phyloP scores from a whole-genome alignment of 306 rosid species.

The Echinosophora koreensis region DNA sequence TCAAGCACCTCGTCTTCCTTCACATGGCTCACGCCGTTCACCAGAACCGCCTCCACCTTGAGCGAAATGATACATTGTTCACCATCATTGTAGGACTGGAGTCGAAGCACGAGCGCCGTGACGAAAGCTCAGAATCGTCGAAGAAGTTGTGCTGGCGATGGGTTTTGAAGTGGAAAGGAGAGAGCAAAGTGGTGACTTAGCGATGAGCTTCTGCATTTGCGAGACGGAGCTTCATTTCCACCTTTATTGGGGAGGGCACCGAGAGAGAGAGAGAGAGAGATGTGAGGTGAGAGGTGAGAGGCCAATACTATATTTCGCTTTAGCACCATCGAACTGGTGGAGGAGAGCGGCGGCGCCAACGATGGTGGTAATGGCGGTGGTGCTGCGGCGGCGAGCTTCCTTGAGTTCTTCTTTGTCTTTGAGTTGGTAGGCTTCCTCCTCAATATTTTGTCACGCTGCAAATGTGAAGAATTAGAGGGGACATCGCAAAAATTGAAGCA shows the following conservation, averaged over 20 bases:
- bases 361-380: conserved; percentile 36
- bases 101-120: conserved; percentile 68
- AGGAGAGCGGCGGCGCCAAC: conserved; percentile 61
- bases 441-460: conserved; percentile 57
- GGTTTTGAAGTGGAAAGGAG: conserved; percentile 65
- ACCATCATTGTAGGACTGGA: conserved; percentile 68
- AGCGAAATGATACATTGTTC: conserved; percentile 72
- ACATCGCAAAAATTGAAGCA: too few species aligned
- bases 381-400: conserved; percentile 69
- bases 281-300: background rate
- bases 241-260: conserved; percentile 47
- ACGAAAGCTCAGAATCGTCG: conserved; percentile 65
- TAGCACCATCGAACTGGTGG: conserved; percentile 69
- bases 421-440: conserved; percentile 72
- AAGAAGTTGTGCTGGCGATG: conserved; percentile 82
- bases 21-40: conserved; percentile 83
- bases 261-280: conserved; percentile 19
- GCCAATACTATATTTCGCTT: conserved; percentile 54
- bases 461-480: too few species aligned
- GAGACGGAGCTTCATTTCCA: conserved; percentile 81
- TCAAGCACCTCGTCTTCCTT: conserved; percentile 78
- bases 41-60: conserved; percentile 76
- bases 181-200: conserved; percentile 55
- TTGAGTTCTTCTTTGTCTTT: conserved; percentile 92
- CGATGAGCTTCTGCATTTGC: conserved; percentile 56